A percentile compares a stretch with the other conserved stretches of the same genome.
phyloP scores from a whole-genome alignment of 1,284 basidiomycete genomes.

The Moniliella sp. region DNA sequence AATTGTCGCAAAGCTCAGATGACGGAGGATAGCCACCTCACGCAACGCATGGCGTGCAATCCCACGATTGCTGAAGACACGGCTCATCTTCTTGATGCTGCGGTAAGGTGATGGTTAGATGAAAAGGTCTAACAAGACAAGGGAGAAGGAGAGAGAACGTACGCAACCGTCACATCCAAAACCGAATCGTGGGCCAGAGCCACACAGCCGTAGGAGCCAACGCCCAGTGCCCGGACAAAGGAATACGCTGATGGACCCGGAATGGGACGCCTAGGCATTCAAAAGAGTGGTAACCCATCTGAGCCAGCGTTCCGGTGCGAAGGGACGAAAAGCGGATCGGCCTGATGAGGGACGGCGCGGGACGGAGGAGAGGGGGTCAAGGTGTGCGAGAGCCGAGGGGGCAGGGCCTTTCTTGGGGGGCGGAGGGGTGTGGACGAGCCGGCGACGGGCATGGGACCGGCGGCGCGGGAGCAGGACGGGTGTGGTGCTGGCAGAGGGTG shows the following conservation, averaged over 20 bases:
- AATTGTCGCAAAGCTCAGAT: slow-evolving; percentile 23
- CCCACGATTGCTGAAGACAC: slow-evolving; percentile 27
- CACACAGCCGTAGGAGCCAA: slow-evolving; percentile 31
- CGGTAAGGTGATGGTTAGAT: background rate
- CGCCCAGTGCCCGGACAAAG: slow-evolving; percentile 27
- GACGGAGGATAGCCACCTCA: slow-evolving; percentile 23
- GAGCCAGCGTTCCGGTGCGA: slow-evolving; percentile 18
- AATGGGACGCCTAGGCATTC: slow-evolving; percentile 27
- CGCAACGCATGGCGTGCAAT: slow-evolving; percentile 23
- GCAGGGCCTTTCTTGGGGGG: no score
- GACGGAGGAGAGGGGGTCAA: no score
- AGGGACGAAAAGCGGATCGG: no score
- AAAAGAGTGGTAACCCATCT: slow-evolving; percentile 28
- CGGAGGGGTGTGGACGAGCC: no score
- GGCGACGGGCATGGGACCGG: no score
- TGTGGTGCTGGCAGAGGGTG: no score
- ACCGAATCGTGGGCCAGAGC: slow-evolving; percentile 21
- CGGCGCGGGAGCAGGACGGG: no score
- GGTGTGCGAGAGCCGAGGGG: no score
- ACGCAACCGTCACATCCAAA: slow-evolving; percentile 25
- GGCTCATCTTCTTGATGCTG: slow-evolving; percentile 28
- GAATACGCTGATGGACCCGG: slow-evolving; percentile 28
- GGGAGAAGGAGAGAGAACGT: slow-evolving; percentile 1
- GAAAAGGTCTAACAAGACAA: background rate
- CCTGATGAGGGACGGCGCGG: no score